Percentiles rank a stretch among this genome's conserved stretches.
phyloP scores from a whole-genome alignment of 1,284 basidiomycete genomes.

The Moniliophthora roreri region DNA sequence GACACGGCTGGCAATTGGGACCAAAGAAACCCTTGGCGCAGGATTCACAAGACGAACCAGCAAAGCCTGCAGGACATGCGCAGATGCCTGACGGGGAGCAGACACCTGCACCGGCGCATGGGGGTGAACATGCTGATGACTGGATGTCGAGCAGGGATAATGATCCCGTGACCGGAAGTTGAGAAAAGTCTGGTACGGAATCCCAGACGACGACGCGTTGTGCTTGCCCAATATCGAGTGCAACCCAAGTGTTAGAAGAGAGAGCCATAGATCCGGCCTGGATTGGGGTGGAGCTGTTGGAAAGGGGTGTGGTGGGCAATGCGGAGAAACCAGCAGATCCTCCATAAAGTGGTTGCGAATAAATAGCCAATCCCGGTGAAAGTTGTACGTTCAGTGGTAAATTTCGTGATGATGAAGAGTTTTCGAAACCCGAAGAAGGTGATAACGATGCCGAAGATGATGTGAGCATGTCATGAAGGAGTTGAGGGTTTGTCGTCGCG shows the following conservation, averaged over 20 bases:
- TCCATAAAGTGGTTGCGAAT: constrained; percentile 57
- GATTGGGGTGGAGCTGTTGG: constrained; percentile 53
- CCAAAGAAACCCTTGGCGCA: constrained; percentile 76
- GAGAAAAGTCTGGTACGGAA: constrained; percentile 71
- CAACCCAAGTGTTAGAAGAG: constrained; percentile 66
- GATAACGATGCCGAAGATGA: constrained; percentile 58
- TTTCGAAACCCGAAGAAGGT: constrained; percentile 61
- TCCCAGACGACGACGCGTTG: constrained; percentile 71
- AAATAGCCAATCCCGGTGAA: constrained; percentile 63
- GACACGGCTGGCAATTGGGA: constrained; percentile 64
- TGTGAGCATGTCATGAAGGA: constrained; percentile 65
- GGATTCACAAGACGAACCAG: constrained; percentile 73
- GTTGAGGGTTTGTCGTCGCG: constrained; percentile 64
- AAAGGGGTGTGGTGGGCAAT: constrained; percentile 45
- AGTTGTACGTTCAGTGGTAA: constrained; percentile 67
- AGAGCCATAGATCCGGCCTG: constrained; percentile 57
- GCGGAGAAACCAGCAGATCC: constrained; percentile 55
- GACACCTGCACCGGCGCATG: constrained; percentile 68
- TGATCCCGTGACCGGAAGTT: constrained; percentile 54
- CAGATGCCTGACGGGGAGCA: constrained; percentile 72
- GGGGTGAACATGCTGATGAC: constrained; percentile 67
- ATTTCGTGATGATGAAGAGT: constrained; percentile 46
- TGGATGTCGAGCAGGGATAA: constrained; percentile 65
- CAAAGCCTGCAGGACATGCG: constrained; percentile 69
- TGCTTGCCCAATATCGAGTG: constrained; percentile 51